Base-by-base conservation (phyloP, 2,329 filamentous ascomycete species). In the Monosporascus sp. region DNA sequence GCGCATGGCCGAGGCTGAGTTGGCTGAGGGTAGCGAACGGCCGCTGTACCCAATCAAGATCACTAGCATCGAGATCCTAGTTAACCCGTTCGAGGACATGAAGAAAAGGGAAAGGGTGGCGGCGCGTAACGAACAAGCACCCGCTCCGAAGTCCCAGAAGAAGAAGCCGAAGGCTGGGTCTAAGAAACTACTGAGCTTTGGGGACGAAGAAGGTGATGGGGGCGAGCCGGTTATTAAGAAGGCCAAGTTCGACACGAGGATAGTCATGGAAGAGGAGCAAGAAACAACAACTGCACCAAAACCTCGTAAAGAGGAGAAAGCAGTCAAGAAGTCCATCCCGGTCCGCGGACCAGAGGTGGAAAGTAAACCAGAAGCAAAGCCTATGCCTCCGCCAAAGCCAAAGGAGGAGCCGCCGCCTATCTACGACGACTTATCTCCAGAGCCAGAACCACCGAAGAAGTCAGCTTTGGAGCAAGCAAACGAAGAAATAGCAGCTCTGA, bases 1-100 rank as follows among this genome's bases (percentile, higher is more conserved):
- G 65, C 95, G 92, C 72, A 96, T 97, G 78, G 91, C 88, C 20
- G 92, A 97, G 67, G 83, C 83, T 0, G 94, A 97, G 66, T 75
- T 95, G 18, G 82, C 87, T 25, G 86, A 90, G 51, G 87, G 85
- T 17, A 85, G 82, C 6, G 93, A 97, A 58, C 80, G 90, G 56
- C 93, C 93, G 2, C 72, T 95, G 48, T 99, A 96, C 68, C 87
- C 93, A 0, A 83, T 90, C 37, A 91, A 85, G 69, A 85, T 99
- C 54, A 84, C 83, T 4, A 75, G 78, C 20, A 75, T 88, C 27
- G 89, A 94, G 68, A 83, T 95, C 20, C 68, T 94, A 58, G 82
- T 91, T 47, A 94, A 94, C 64, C 89, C 89, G 0, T 95, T 93
- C 55, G 82, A 87, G 48, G 88, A 89, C 63, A 91, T 94, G 87